phyloP scores from a whole-genome alignment of 225 moss, liverwort and hornwort genomes.

The Straminergon stramineum region DNA sequence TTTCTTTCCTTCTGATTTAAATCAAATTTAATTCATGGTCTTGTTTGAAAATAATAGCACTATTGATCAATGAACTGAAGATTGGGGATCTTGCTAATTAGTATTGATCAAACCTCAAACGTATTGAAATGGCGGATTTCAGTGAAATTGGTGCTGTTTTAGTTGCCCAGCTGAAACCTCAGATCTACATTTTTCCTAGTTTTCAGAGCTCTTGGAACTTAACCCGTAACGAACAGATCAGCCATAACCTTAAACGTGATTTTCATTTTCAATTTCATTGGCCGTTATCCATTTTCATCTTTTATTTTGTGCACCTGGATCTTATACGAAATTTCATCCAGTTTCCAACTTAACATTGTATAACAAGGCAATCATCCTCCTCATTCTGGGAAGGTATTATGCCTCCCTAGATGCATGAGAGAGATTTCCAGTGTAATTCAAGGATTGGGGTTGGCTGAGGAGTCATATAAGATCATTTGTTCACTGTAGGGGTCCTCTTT shows the following conservation, averaged over 20 bases:
- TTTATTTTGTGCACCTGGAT: neutral
- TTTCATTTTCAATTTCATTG: neutral
- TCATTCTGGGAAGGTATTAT: neutral
- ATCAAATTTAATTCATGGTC: neutral
- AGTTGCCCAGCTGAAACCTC: neutral
- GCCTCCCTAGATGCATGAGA: neutral
- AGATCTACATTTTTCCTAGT: neutral
- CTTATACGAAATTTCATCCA: neutral
- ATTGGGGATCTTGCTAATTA: neutral
- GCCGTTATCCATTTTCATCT: neutral
- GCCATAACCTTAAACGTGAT: neutral
- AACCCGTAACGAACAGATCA: too few relatives aligned
- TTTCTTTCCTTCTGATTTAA: neutral
- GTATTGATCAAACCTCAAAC: neutral
- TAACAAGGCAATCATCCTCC: neutral
- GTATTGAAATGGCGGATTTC: neutral
- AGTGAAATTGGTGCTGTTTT: neutral
- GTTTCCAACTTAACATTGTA: neutral
- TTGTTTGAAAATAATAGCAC: neutral
- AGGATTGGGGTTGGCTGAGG: neutral
- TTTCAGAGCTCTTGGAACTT: neutral
- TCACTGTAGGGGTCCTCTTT: neutral
- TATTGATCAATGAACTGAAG: neutral
- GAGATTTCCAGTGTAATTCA: neutral
- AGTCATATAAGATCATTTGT: neutral